phyloP scores from a whole-genome alignment of 805 yeast genomes.

The Starmerella kuoi region DNA sequence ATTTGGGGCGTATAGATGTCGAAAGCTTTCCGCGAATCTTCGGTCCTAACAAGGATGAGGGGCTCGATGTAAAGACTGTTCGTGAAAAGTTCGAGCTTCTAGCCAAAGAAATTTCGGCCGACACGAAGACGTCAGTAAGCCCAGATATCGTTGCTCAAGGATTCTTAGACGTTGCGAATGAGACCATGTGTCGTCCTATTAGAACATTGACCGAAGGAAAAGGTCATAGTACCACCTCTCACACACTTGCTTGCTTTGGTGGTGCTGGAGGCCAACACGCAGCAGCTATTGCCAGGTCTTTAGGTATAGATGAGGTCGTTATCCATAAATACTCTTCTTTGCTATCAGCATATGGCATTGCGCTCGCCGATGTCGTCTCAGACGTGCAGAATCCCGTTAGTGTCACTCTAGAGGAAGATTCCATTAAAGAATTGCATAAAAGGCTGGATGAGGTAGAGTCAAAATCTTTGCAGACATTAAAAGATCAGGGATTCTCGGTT shows the following conservation, averaged over 20 bases:
- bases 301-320: constrained; percentile 57
- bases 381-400: constrained; percentile 70
- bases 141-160: constrained; percentile 68
- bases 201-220: constrained; percentile 74
- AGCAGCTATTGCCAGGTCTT: constrained; percentile 54
- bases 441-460: constrained; percentile 37
- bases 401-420: constrained; percentile 29
- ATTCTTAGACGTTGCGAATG: constrained; percentile 71
- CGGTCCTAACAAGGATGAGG: constrained; percentile 67
- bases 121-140: constrained; percentile 35
- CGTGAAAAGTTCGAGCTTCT: constrained; percentile 40
- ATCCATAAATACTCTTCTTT: constrained; percentile 76
- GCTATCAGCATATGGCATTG: constrained; percentile 78
- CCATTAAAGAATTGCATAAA: constrained; percentile 30
- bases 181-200: constrained; percentile 83
- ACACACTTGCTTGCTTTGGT: constrained; percentile 71
- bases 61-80: constrained; percentile 48
- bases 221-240: constrained; percentile 55
- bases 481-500: constrained; percentile 42
- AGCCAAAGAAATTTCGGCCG: constrained; percentile 46
- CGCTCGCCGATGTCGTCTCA: constrained; percentile 71
- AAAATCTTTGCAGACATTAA: constrained; percentile 34
- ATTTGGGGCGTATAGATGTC: constrained; percentile 59
- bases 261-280: constrained; percentile 95
- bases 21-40: constrained; percentile 70